Percentiles rank a stretch among this genome's conserved stretches.
Evolutionary conservation across 2,329 filamentous ascomycete species (phyloP).

Genomic region (Leptodontidium sp.): DNA sequence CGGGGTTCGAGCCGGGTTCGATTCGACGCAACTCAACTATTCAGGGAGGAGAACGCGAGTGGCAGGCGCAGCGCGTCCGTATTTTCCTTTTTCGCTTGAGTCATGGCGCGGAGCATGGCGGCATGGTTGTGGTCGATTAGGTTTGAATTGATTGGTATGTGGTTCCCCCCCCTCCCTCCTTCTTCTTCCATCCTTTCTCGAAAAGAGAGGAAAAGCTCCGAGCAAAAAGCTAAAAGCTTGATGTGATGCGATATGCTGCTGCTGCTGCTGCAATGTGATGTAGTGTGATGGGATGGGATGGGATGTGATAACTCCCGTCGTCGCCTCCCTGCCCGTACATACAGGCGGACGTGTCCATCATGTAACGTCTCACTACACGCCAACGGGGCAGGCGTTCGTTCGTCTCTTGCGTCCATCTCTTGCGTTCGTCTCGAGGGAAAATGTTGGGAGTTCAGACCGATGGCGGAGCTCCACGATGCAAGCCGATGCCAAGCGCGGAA

Average conservation of each 20-base stretch:
- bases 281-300: background rate
- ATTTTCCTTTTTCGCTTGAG: background rate
- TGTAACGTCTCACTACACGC: too few relatives aligned
- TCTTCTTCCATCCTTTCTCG: too few relatives aligned
- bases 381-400: background rate
- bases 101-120: background rate
- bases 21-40: background rate
- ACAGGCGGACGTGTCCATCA: background rate
- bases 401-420: background rate
- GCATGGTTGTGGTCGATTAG: background rate
- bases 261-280: too few relatives aligned
- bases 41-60: slow-evolving; percentile 12
- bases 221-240: slow-evolving; percentile 1
- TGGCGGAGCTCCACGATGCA: background rate
- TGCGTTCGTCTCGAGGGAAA: background rate
- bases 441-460: background rate
- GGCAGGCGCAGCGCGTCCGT: too few relatives aligned
- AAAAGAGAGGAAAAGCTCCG: background rate
- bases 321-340: background rate
- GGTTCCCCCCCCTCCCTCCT: too few relatives aligned
- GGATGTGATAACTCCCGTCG: background rate
- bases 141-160: background rate
- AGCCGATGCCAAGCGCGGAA: background rate
- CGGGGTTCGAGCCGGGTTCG: background rate
- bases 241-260: background rate